These are phyloP conservation scores for Cladobotryum protrusum DNA, from an alignment of 2,329 filamentous ascomycete genomes.

Conservation along the genomic window DNA sequence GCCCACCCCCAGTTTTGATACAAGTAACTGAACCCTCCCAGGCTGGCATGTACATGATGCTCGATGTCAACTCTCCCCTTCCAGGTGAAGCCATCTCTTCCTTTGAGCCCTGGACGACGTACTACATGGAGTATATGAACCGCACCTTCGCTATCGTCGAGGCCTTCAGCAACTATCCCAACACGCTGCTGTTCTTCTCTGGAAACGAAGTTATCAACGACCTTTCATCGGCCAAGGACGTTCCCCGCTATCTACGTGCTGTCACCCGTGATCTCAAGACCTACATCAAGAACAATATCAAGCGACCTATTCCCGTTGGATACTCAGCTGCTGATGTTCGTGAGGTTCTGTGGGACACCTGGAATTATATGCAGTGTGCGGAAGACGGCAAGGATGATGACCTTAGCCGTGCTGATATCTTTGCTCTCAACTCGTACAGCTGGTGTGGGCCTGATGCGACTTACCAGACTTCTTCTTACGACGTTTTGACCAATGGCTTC, in stretches of 20 bases:
- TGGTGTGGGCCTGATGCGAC: constrained; percentile 60
- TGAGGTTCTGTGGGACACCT: constrained; percentile 64
- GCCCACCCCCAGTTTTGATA: neutral
- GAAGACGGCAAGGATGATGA: constrained; percentile 47
- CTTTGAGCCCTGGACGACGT: constrained; percentile 50
- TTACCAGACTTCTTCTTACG: constrained; percentile 57
- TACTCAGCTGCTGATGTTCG: constrained; percentile 79
- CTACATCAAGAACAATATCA: constrained; percentile 66
- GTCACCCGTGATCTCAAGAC: constrained; percentile 75
- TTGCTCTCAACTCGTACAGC: constrained; percentile 68
- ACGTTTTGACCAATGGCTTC: constrained; percentile 60
- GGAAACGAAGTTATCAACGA: constrained; percentile 74
- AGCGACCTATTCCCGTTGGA: constrained; percentile 66
- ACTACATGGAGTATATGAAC: constrained; percentile 56
- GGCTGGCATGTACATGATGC: constrained; percentile 63
- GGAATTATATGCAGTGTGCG: constrained; percentile 68
- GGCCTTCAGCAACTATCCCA: constrained; percentile 61
- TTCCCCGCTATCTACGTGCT: constrained; percentile 67
- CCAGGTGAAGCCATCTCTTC: constrained; percentile 52
- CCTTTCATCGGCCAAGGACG: constrained; percentile 49
- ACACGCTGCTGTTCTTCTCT: constrained; percentile 68
- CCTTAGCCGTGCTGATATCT: constrained; percentile 64
- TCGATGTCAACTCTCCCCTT: constrained; percentile 62
- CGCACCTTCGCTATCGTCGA: constrained; percentile 62
- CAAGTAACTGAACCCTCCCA: constrained; percentile 16